phyloP scores from a whole-genome alignment of 495 filamentous ascomycete genomes.

The Chaetomium tenue region DNA sequence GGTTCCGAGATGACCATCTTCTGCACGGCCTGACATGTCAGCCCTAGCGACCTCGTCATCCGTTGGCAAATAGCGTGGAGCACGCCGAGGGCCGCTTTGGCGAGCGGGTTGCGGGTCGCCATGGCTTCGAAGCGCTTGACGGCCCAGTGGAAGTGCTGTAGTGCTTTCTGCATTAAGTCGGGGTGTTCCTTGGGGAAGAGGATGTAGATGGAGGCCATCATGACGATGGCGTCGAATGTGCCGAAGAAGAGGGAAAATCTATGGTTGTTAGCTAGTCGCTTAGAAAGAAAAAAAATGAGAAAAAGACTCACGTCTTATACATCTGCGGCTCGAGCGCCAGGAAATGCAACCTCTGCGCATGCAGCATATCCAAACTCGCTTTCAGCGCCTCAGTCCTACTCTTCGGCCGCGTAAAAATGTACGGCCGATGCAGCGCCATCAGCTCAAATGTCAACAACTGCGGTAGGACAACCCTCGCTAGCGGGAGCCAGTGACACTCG shows the following conservation, averaged over 20 bases:
- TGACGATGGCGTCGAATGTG: slow-evolving; percentile 62
- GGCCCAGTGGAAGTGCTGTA: slow-evolving; percentile 54
- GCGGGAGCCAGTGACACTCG: slow-evolving; percentile 54
- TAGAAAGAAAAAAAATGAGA: neutral
- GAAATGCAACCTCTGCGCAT: slow-evolving; percentile 53
- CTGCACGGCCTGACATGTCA: slow-evolving; percentile 21
- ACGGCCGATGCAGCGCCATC: slow-evolving; percentile 61
- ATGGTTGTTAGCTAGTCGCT: neutral
- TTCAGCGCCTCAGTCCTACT: slow-evolving; percentile 54
- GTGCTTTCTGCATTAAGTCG: slow-evolving; percentile 42
- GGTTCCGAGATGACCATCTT: slow-evolving; percentile 1
- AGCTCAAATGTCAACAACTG: slow-evolving; percentile 53
- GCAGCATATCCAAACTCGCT: slow-evolving; percentile 55
- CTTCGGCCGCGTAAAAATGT: slow-evolving; percentile 56
- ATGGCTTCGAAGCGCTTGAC: slow-evolving; percentile 54
- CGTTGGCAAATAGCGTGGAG: slow-evolving; percentile 48
- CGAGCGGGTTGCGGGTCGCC: slow-evolving; percentile 49
- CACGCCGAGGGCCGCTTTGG: slow-evolving; percentile 53
- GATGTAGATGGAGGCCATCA: slow-evolving; percentile 59
- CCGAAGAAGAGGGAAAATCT: slow-evolving; percentile 53
- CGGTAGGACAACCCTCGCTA: slow-evolving; percentile 46
- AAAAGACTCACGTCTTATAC: slow-evolving; percentile 49
- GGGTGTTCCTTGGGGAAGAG: slow-evolving; percentile 50
- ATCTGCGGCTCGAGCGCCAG: slow-evolving; percentile 48
- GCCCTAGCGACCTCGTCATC: slow-evolving; percentile 45